A percentile compares a stretch with the other conserved stretches of the same genome.
Conservation (phyloP, 129 eudicot genomes). For the sunflower (Helianthus annuus) region HanXRQr2.0-SUNRISE NC_035433.2:122872993-122873492, state of each 20-base stretch:
- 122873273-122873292: slow-evolving; percentile 56
- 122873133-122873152: slow-evolving; percentile 82
- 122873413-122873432: slow-evolving; percentile 67
- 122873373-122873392: slow-evolving; percentile 56
- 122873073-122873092: slow-evolving; percentile 34
- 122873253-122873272: slow-evolving; percentile 75
- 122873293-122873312: slow-evolving; percentile 70
- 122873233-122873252: slow-evolving; percentile 68
- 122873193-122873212: slow-evolving; percentile 50
- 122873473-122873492: slow-evolving; percentile 65
- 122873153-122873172: slow-evolving; percentile 72
- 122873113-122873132: slow-evolving; percentile 66
- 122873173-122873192: slow-evolving; percentile 72
- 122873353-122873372: slow-evolving; percentile 67
- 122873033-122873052: slow-evolving; percentile 32
- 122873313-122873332: slow-evolving; percentile 74
- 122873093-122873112: slow-evolving; percentile 22
- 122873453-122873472: slow-evolving; percentile 75
- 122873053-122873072: slow-evolving; percentile 28
- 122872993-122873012: slow-evolving; percentile 11
- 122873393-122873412: slow-evolving; percentile 49
- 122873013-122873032: slow-evolving; percentile 24
- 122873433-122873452: slow-evolving; percentile 75
- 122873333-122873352: slow-evolving; percentile 64
- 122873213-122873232: slow-evolving; percentile 63